A percentile compares a stretch with the other conserved stretches of the same genome.
Conservation (phyloP, 805 yeast species). For the Sugiyamaella marilandica region DNA sequence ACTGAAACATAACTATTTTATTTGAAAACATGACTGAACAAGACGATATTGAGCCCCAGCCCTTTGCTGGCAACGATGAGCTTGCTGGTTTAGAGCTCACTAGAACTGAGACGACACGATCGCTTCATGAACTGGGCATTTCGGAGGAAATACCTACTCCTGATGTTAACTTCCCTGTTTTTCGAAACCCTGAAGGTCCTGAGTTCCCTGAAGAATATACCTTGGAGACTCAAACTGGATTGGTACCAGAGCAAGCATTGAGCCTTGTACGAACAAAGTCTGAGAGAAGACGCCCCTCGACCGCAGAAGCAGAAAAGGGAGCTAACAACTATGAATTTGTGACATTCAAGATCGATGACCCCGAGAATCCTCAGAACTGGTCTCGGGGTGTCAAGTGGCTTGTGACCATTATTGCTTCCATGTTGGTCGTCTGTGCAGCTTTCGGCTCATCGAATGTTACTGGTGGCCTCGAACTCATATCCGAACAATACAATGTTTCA, state of each 20-base stretch:
- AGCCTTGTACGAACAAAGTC: conserved; percentile 39
- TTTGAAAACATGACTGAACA: background rate
- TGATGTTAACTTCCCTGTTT: conserved; percentile 46
- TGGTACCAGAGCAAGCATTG: conserved; percentile 75
- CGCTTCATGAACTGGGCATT: conserved; percentile 61
- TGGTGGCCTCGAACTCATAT: conserved; percentile 71
- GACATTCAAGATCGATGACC: conserved; percentile 73
- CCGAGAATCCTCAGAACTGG: conserved; percentile 92
- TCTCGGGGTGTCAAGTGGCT: conserved; percentile 34
- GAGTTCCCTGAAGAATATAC: conserved; percentile 92
- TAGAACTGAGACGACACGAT: conserved; percentile 62
- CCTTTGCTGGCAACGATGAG: conserved; percentile 1
- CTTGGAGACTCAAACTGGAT: conserved; percentile 80
- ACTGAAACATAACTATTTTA: too few relatives aligned
- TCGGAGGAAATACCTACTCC: conserved; percentile 49
- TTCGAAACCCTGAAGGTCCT: conserved; percentile 22
- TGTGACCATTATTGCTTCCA: conserved; percentile 60
- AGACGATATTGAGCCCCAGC: background rate
- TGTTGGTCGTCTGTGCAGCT: conserved; percentile 82
- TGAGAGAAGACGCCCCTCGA: conserved; percentile 28
- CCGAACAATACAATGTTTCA: conserved; percentile 63
- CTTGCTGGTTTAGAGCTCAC: background rate
- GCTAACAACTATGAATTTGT: conserved; percentile 45
- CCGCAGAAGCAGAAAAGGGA: conserved; percentile 1
- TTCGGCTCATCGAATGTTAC: conserved; percentile 90